These are phyloP conservation scores for Glycine tomentella DNA, from an alignment of 306 rosid genomes.

Conservation along the genomic window DNA sequence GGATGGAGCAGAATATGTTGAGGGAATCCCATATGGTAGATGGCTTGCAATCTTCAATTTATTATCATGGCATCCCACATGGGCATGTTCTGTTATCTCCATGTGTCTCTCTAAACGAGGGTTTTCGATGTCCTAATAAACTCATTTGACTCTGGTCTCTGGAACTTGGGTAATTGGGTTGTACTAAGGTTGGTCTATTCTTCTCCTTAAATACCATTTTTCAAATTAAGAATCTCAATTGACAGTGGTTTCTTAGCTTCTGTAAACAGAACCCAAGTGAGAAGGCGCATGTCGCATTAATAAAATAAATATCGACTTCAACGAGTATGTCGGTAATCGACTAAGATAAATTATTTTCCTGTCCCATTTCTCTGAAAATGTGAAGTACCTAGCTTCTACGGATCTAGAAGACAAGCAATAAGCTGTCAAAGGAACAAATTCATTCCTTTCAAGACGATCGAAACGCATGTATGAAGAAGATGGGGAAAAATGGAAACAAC, in stretches of 20 bases:
- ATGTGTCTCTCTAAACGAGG: constrained; percentile 37
- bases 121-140: constrained; percentile 37
- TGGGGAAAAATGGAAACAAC: not conserved
- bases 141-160: constrained; percentile 48
- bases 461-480: not conserved
- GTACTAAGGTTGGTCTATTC: constrained; percentile 24
- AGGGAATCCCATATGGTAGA: constrained; percentile 36
- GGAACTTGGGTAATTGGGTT: constrained; percentile 3
- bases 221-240: constrained; percentile 33
- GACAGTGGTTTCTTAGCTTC: not conserved
- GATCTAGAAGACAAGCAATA: constrained; percentile 7
- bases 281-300: constrained; percentile 26
- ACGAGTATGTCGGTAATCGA: constrained; percentile 48
- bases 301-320: constrained; percentile 38
- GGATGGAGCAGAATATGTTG: constrained; percentile 33
- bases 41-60: constrained; percentile 34
- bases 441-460: constrained; percentile 19
- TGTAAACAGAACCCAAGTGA: constrained; percentile 43
- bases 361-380: constrained; percentile 17
- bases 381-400: not conserved
- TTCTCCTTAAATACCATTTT: constrained; percentile 23
- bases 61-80: constrained; percentile 44
- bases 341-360: constrained; percentile 19
- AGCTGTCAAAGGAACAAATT: constrained; percentile 38
- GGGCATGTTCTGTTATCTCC: constrained; percentile 40